Evolutionary conservation across 352 stramenopile species (phyloP).

Genomic region (Globisporangium nagaii): DNA sequence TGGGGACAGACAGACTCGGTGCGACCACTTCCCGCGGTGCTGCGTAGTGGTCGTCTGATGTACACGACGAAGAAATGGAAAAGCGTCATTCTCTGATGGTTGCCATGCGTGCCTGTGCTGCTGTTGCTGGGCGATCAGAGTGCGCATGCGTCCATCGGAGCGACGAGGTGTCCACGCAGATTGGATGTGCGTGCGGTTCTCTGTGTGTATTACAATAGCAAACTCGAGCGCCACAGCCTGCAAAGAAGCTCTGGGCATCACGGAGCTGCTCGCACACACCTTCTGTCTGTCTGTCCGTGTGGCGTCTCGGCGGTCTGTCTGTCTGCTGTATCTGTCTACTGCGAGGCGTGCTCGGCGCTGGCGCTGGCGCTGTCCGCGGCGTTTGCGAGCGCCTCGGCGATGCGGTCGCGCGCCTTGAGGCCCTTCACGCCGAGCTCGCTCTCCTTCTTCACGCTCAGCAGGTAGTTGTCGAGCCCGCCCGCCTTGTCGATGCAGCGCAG

Average conservation of each 20-base stretch:
- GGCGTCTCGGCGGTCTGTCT: too few relatives aligned
- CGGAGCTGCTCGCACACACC: background rate
- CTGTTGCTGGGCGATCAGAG: too few relatives aligned
- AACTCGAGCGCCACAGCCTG: background rate
- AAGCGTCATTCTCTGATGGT: too few relatives aligned
- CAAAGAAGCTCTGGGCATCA: too few relatives aligned
- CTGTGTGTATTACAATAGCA: conserved; percentile 3
- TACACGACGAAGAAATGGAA: too few relatives aligned
- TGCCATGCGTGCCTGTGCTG: too few relatives aligned
- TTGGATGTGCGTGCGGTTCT: background rate
- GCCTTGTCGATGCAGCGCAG: conserved; percentile 92
- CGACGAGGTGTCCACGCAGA: too few relatives aligned
- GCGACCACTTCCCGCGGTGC: too few relatives aligned
- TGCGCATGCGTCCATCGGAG: too few relatives aligned
- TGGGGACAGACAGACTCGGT: too few relatives aligned
- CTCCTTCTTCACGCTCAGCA: conserved; percentile 87
- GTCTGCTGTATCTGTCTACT: conserved; percentile 3
- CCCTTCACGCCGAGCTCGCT: conserved; percentile 70
- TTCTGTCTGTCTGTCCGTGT: background rate
- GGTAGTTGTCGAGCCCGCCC: conserved; percentile 93
- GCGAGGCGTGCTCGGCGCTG: conserved; percentile 5
- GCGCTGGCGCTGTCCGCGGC: conserved; percentile 8
- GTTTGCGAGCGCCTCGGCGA: conserved; percentile 36
- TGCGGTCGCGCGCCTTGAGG: conserved; percentile 47
- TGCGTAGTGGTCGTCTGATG: too few relatives aligned